Evolutionary conservation across 768 basidiomycete genomes (phyloP).

Genomic region (Imleria badia): DNA sequence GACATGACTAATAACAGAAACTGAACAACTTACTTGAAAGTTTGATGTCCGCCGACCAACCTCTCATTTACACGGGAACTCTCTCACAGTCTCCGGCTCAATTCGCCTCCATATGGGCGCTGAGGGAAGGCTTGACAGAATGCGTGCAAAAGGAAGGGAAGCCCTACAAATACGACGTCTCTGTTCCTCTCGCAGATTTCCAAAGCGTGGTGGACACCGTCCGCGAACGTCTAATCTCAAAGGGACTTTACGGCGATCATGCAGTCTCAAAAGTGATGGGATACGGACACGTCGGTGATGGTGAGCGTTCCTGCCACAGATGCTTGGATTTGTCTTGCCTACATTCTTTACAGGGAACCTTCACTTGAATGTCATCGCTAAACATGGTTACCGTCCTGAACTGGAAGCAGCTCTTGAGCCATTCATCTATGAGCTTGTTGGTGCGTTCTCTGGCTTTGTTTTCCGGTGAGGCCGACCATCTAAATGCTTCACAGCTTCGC

Average conservation of each 20-base stretch:
- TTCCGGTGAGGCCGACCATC: not conserved
- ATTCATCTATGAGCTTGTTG: conserved; percentile 89
- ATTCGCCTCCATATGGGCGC: conserved; percentile 85
- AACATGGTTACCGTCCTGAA: conserved; percentile 70
- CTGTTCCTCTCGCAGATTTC: conserved; percentile 83
- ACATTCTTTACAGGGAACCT: conserved; percentile 65
- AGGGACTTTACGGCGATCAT: conserved; percentile 67
- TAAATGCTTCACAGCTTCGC: conserved; percentile 47
- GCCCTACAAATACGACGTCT: conserved; percentile 96
- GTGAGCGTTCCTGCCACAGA: conserved; percentile 42
- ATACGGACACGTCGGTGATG: conserved; percentile 97
- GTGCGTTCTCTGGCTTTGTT: conserved; percentile 39
- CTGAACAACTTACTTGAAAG: conserved; percentile 71
- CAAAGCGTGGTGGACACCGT: conserved; percentile 84
- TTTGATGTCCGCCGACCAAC: conserved; percentile 70
- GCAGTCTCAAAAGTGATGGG: conserved; percentile 86
- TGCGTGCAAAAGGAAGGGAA: conserved; percentile 92
- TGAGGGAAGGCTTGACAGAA: conserved; percentile 91
- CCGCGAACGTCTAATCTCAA: conserved; percentile 64
- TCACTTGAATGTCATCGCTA: conserved; percentile 88
- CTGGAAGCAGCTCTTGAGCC: conserved; percentile 90
- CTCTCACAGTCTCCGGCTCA: conserved; percentile 90
- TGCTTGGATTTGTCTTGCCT: conserved; percentile 1
- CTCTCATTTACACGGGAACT: conserved; percentile 85
- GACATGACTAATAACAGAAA: conserved; percentile 60